Evolutionary conservation across 768 basidiomycete genomes (phyloP).

Genomic region (Dacryopinax spathularia): DNA sequence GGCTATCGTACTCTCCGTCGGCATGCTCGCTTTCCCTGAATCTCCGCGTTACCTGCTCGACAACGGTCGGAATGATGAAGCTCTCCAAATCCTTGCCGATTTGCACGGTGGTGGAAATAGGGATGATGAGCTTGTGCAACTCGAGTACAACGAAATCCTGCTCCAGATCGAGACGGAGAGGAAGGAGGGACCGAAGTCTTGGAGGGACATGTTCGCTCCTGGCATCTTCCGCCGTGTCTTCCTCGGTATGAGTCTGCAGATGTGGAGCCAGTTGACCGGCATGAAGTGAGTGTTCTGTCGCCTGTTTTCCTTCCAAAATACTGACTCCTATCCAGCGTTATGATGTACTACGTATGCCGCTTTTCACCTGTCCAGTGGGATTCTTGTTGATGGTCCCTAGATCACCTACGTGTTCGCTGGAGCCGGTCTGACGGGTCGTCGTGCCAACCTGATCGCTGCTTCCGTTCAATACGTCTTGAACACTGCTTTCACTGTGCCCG

Average conservation of each 20-base stretch:
- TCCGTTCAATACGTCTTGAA: conserved; percentile 44
- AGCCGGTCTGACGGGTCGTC: conserved; percentile 59
- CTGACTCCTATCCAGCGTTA: conserved; percentile 19
- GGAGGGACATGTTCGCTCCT: conserved; percentile 48
- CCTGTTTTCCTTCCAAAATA: conserved; percentile 52
- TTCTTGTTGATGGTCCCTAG: conserved; percentile 9
- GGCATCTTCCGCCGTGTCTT: conserved; percentile 56
- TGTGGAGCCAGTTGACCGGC: conserved; percentile 48
- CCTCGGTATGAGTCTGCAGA: conserved; percentile 57
- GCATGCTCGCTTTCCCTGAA: conserved; percentile 35
- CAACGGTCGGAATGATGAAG: conserved; percentile 43
- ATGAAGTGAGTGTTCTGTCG: not conserved
- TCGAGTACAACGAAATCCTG: conserved; percentile 57
- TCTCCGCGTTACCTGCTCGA: conserved; percentile 62
- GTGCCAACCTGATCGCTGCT: conserved; percentile 61
- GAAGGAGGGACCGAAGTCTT: conserved; percentile 56
- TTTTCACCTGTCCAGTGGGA: not conserved
- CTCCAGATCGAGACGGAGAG: conserved; percentile 43
- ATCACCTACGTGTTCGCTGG: conserved; percentile 59
- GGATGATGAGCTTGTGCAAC: conserved; percentile 45
- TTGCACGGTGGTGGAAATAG: conserved; percentile 52
- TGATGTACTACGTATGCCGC: conserved; percentile 31
- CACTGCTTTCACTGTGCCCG: conserved; percentile 32
- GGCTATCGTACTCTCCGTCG: conserved; percentile 49
- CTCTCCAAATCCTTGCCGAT: conserved; percentile 58